Conservation (phyloP, 768 basidiomycete species). For the Calocera viscosa region DNA sequence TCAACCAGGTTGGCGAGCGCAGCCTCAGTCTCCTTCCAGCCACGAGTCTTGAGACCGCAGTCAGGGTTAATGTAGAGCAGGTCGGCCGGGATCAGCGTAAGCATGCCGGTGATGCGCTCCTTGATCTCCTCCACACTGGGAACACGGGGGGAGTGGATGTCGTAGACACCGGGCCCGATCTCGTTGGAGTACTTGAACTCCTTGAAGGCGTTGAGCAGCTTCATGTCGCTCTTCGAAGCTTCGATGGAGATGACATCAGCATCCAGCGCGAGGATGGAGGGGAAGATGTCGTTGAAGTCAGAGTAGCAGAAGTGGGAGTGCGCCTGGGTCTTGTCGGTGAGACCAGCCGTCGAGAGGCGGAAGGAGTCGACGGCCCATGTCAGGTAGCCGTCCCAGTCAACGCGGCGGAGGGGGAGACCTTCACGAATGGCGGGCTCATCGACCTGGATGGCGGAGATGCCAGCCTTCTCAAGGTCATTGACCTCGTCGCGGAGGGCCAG, state of each 20-base stretch:
- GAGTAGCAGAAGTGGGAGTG: constrained; percentile 99
- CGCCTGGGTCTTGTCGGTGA: constrained; percentile 84
- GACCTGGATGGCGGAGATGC: constrained; percentile 96
- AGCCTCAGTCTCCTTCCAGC: constrained; percentile 94
- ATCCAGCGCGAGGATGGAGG: constrained; percentile 89
- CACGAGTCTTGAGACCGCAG: constrained; percentile 97
- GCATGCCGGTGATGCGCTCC: constrained; percentile 77
- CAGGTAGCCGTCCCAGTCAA: constrained; percentile 94
- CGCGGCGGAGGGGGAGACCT: constrained; percentile 90
- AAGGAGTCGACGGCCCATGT: constrained; percentile 98
- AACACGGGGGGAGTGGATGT: constrained; percentile 99
- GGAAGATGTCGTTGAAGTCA: constrained; percentile 98
- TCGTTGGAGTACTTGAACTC: constrained; percentile 90
- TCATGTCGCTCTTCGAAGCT: constrained; percentile 97
- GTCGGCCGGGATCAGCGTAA: constrained; percentile 63
- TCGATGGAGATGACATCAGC: constrained; percentile 99
- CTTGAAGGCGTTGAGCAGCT: constrained; percentile 90
- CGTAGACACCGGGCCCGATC: constrained; percentile 97
- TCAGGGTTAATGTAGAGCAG: constrained; percentile 92
- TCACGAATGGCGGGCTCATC: constrained; percentile 99
- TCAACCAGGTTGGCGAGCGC: constrained; percentile 58
- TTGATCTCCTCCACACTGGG: constrained; percentile 87
- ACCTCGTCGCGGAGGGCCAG: constrained; percentile 98
- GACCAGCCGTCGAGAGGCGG: constrained; percentile 93
- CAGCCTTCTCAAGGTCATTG: constrained; percentile 88